These are phyloP conservation scores for Tricholoma bakamatsutake DNA, from an alignment of 768 basidiomycete species.

Conservation along the genomic window DNA sequence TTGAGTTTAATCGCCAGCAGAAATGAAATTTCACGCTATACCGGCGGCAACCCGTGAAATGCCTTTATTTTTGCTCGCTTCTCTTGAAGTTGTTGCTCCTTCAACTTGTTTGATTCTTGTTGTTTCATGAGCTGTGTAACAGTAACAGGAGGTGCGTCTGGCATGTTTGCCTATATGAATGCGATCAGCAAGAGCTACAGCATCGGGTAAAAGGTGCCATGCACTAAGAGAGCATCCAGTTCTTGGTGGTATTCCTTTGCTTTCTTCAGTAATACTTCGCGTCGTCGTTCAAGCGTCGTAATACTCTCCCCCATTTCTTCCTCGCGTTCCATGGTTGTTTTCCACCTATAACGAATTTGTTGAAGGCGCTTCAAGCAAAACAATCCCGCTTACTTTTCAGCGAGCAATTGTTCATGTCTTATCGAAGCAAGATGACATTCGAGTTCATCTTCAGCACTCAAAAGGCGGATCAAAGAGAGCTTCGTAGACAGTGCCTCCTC, in stretches of 20 bases:
- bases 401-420: conserved; percentile 29
- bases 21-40: conserved; percentile 14
- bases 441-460: conserved; percentile 32
- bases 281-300: conserved; percentile 30
- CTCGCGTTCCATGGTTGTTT: conserved; percentile 20
- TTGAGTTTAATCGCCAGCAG: neutral
- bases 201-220: neutral
- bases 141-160: conserved; percentile 26
- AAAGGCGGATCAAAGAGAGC: conserved; percentile 27
- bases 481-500: conserved; percentile 23
- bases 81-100: conserved; percentile 33
- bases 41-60: conserved; percentile 47
- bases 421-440: conserved; percentile 25
- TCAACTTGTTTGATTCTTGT: conserved; percentile 30
- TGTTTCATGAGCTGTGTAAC: conserved; percentile 33
- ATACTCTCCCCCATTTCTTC: conserved; percentile 20
- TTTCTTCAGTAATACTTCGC: conserved; percentile 36
- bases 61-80: conserved; percentile 40
- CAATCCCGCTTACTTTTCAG: conserved; percentile 29
- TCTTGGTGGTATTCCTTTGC: conserved; percentile 43
- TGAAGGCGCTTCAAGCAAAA: neutral
- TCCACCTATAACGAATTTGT: conserved; percentile 27
- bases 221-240: conserved; percentile 29
- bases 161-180: conserved; percentile 21
- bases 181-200: neutral